Base-by-base conservation (phyloP, 2,329 filamentous ascomycete genomes). In the Talaromyces funiculosus region DNA sequence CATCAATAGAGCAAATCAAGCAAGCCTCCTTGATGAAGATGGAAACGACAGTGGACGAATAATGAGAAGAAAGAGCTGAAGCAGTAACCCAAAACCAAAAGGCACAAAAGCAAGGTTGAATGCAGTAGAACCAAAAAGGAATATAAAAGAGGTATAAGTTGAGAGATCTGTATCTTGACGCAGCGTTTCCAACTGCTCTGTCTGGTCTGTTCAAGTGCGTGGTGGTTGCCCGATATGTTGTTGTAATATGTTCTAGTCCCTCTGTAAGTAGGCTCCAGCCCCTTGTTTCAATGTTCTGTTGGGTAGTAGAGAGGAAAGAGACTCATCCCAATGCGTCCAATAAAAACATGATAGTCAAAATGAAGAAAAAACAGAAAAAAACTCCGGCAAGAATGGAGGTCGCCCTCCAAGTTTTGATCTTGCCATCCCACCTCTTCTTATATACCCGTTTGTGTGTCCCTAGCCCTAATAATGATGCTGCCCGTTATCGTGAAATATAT, bases 351-450 rank as follows among this genome's bases (percentile, higher is more conserved):
- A n/a, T n/a, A n/a, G 29, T 20, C 53, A 38, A 54, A 49, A 43
- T 14, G 53, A 47, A 40, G 20, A 53, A 58, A 61, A 2, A n/a
- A 55, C 8, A 42, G 37, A 16, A 61, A 59, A 43, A 59, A 61
- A 53, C 47, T 54, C 60, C 54, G 51, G 60, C 60, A 61, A 57
- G 60, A 24, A 53, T 58, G 55, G 56, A 54, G 60, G 60, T 61
- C 60, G 60, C 60, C 60, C 60, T 24, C 49, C 60, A 58, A 2
- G 20, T 24, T 49, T 38, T 29, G 43, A 53, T 31, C 57, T 40
- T 59, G 57, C 57, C 47, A 53, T 59, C 57, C 57, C 57, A 51
- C 57, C 57, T 53, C 57, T 53, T 59, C 43, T 51, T 59, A 42
- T 49, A 58, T 24, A 33, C 57, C 18, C 16, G 18, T 53, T 49